These are phyloP conservation scores for Neurospora sp. DNA, from an alignment of 495 filamentous ascomycete genomes.

Conservation along the genomic window DNA sequence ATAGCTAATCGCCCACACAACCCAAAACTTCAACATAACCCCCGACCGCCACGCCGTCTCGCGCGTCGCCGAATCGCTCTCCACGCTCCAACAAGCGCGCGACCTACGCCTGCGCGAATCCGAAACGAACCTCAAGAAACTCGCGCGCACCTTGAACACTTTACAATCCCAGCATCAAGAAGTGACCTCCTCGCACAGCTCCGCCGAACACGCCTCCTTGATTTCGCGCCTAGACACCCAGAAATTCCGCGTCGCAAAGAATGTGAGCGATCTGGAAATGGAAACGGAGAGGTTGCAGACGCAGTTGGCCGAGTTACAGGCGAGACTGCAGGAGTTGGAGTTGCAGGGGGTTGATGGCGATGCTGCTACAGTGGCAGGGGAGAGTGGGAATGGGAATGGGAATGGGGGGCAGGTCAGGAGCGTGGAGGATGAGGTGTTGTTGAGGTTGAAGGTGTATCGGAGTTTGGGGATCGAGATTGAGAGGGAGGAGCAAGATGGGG, in stretches of 20 bases:
- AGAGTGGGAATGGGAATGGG: constrained; percentile 1
- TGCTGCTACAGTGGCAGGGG: constrained; percentile 4
- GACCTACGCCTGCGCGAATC: constrained; percentile 64
- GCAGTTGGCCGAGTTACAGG: constrained; percentile 68
- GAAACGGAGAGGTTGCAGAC: constrained; percentile 79
- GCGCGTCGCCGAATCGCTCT: constrained; percentile 78
- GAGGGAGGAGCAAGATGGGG: constrained; percentile 58
- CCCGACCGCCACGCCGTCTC: constrained; percentile 76
- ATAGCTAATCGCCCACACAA: constrained; percentile 57
- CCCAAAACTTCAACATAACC: constrained; percentile 87
- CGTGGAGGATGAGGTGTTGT: constrained; percentile 43
- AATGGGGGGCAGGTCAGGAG: constrained; percentile 8
- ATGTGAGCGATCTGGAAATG: constrained; percentile 78
- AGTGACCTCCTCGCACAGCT: constrained; percentile 58
- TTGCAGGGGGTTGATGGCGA: constrained; percentile 64
- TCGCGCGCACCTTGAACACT: constrained; percentile 61
- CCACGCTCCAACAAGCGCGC: constrained; percentile 68
- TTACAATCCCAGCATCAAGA: constrained; percentile 61
- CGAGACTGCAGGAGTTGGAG: constrained; percentile 70
- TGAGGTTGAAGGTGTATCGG: constrained; percentile 86
- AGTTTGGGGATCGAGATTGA: constrained; percentile 85
- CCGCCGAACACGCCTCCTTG: constrained; percentile 64
- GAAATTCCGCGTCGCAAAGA: constrained; percentile 90
- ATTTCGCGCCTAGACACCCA: constrained; percentile 82
- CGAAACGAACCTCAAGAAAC: constrained; percentile 58